Conservation (phyloP, 768 basidiomycete genomes). For the Russula abietina region DNA sequence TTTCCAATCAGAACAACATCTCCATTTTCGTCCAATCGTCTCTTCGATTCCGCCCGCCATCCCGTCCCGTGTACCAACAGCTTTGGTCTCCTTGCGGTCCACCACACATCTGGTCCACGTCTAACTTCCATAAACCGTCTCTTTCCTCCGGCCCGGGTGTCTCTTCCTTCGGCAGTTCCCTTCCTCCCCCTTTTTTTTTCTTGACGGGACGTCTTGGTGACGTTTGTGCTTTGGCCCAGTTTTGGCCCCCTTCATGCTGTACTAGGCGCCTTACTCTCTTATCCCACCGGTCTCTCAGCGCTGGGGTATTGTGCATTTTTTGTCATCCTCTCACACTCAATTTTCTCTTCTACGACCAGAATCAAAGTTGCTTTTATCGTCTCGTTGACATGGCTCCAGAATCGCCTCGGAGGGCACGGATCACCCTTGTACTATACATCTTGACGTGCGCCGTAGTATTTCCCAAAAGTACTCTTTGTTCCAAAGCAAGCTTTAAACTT, state of each 20-base stretch:
- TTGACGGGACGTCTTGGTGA: not conserved
- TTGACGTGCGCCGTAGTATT: not conserved
- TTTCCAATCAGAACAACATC: conserved; percentile 21
- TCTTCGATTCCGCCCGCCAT: not conserved
- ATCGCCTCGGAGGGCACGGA: not conserved
- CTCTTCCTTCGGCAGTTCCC: not conserved
- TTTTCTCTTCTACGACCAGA: not conserved
- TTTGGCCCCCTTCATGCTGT: not conserved
- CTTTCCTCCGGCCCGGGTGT: not conserved
- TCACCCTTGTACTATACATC: conserved; percentile 6
- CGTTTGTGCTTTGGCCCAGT: not conserved
- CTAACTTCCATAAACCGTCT: not conserved
- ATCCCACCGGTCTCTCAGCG: not conserved
- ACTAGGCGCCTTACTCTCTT: not conserved
- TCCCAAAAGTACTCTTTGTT: conserved; percentile 4
- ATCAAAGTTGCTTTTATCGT: not conserved
- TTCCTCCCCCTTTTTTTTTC: not conserved
- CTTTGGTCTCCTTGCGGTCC: too few species aligned
- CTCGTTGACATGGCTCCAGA: not conserved
- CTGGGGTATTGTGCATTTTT: not conserved
- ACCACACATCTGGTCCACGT: too few species aligned
- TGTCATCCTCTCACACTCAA: not conserved
- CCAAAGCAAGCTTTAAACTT: not conserved
- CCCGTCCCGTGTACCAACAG: not conserved
- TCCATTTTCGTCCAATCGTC: conserved; percentile 5